Percentiles rank a stretch among this genome's conserved stretches.
Conservation (phyloP, 306 rosid genomes). For the Calophaca sinica region DNA sequence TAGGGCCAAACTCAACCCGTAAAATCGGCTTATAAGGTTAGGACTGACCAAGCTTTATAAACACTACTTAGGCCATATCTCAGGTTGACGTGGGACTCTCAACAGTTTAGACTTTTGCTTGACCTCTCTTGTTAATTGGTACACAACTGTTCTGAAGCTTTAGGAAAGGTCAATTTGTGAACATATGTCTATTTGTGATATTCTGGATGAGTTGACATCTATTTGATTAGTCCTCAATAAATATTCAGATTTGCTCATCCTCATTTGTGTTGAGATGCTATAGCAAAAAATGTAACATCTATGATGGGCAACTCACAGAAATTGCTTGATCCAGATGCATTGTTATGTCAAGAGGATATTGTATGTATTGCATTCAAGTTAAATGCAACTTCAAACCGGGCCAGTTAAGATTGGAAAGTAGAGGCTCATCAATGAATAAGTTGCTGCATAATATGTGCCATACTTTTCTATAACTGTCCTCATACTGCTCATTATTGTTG, state of each 20-base stretch:
- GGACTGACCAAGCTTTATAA: no score
- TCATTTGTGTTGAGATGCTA: background rate
- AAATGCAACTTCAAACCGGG: background rate
- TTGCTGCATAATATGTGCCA: conserved; percentile 7
- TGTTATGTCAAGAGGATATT: conserved; percentile 2
- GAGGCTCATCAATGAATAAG: conserved; percentile 4
- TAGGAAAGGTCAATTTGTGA: background rate
- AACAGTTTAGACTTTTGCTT: background rate
- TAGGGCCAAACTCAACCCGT: no score
- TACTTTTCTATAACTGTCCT: conserved; percentile 37
- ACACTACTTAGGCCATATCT: no score
- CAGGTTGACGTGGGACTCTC: no score
- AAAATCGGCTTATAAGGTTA: no score
- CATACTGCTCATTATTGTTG: conserved; percentile 43
- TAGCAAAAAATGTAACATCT: background rate
- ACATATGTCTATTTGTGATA: background rate
- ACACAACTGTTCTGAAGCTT: background rate
- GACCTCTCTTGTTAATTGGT: background rate
- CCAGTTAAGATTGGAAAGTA: conserved; percentile 4
- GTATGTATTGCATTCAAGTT: conserved; percentile 17
- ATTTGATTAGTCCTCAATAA: background rate
- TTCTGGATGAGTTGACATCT: background rate
- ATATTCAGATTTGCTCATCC: conserved; percentile 11
- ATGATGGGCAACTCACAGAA: background rate
- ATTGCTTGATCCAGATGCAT: background rate